Evolutionary conservation across 495 filamentous ascomycete species (phyloP), one percentile per base, ranked within the genome.

Genomic region (Trichoderma virens): DNA sequence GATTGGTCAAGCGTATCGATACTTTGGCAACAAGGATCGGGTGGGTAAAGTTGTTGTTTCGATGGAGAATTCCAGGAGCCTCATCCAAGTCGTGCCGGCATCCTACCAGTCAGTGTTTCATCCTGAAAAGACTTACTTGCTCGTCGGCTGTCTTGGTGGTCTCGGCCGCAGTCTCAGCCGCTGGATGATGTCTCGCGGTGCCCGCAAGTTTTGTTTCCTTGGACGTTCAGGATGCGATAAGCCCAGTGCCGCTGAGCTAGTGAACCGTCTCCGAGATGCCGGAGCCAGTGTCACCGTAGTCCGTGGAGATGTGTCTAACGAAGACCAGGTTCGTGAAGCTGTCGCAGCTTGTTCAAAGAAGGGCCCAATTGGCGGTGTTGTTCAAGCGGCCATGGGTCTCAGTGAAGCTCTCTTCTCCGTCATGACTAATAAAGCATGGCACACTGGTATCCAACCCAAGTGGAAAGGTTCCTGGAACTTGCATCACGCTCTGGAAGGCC

Each of bases 121-220:
- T 2, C 27, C 71, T 0, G 68, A 79, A 43, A 75, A 71, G 8
- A 77, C 73, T 25, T 86, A 86, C 62, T 59, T 88, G 14, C 69
- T 88, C 6, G 71, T 81, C 23, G 83, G 85, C 3, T 80, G 85
- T 34, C 76, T 86, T 6, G 81, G 85, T 18, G 85, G 84, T 0
- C 74, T 88, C 16, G 85, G 86, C 25, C 77, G 79, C 25, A 75
- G 76, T 35, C 70, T 87, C 39, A 73, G 80, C 11, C 72, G 63
- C 5, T 83, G 78, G 79, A 74, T 88, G 73, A 76, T 78, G 20
- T 66, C 75, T 14, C 72, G 75, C 27, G 85, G 85, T n/a, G 86
- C 85, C 2, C 70, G 68, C n/a, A 69, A 84, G 62, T 65, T 88
- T 14, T 70, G 82, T 0, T 74, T 86, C 43, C 65, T 86, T 20